Evolutionary conservation across 169 alveolate species (phyloP).

Genomic region (Neospora caninum): DNA sequence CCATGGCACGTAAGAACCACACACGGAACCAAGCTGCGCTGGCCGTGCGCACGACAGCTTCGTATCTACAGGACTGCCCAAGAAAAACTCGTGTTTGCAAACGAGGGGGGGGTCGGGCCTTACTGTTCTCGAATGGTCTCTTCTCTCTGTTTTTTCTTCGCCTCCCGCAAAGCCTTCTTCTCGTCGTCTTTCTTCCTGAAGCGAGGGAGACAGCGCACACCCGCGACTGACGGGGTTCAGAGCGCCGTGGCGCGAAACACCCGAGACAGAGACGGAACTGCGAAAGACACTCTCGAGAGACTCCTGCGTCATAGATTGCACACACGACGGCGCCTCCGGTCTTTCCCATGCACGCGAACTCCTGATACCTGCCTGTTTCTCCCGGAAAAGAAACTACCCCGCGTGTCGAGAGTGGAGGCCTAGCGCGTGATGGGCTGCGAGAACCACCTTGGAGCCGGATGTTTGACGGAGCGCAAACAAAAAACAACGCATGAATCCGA

Average conservation of each 20-base stretch:
- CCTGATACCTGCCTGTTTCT: too few relatives aligned
- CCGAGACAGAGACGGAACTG: too few relatives aligned
- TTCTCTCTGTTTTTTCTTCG: conserved; percentile 50
- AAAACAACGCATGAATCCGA: background rate
- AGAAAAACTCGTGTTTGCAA: too few relatives aligned
- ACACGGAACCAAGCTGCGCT: background rate
- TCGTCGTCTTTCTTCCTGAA: conserved; percentile 57
- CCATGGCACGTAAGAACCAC: background rate
- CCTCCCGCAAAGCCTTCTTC: conserved; percentile 48
- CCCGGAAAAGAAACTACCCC: too few relatives aligned
- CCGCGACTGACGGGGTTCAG: background rate
- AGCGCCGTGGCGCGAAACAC: background rate
- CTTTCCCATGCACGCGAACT: too few relatives aligned
- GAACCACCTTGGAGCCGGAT: too few relatives aligned
- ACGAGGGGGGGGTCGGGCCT: background rate
- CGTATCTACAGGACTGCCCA: background rate
- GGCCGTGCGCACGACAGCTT: background rate
- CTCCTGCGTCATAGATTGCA: too few relatives aligned
- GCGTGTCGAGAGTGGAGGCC: too few relatives aligned
- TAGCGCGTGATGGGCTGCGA: too few relatives aligned
- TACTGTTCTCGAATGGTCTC: conserved; percentile 54
- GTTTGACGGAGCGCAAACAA: background rate
- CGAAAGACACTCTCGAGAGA: too few relatives aligned
- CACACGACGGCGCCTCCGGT: too few relatives aligned
- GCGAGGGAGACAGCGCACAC: background rate